Percentiles rank a stretch among this genome's conserved stretches.
phyloP scores from a whole-genome alignment of 148 eudicot species.

The Camellia lanceoleosa region DNA sequence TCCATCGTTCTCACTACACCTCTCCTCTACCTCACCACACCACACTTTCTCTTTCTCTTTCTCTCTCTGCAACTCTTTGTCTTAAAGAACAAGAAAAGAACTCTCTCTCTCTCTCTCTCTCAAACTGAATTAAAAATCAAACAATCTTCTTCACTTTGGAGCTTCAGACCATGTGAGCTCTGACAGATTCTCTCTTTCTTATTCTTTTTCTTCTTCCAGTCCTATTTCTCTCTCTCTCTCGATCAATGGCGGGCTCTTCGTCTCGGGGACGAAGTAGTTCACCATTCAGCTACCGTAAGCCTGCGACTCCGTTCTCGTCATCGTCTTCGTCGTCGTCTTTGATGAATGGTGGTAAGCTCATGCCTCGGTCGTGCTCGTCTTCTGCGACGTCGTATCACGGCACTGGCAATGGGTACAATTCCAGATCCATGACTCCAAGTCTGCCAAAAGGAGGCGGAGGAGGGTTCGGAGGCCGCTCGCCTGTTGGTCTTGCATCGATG shows the following conservation, averaged over 20 bases:
- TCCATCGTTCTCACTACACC: constrained; percentile 18
- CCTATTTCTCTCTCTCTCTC: neutral
- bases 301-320: constrained; percentile 67
- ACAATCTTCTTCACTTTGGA: constrained; percentile 38
- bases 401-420: constrained; percentile 30
- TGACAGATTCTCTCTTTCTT: constrained; percentile 38
- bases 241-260: constrained; percentile 55
- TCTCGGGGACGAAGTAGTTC: constrained; percentile 79
- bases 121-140: constrained; percentile 14
- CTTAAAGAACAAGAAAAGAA: constrained; percentile 31
- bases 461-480: constrained; percentile 49
- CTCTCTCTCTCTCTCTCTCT: constrained; percentile 14
- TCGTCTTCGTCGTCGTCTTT: constrained; percentile 77
- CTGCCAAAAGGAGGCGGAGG: constrained; percentile 28
- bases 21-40: neutral
- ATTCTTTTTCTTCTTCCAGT: constrained; percentile 1
- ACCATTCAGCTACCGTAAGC: constrained; percentile 55
- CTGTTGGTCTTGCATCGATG: constrained; percentile 46
- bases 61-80: constrained; percentile 19
- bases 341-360: constrained; percentile 46
- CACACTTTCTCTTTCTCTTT: neutral
- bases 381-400: constrained; percentile 41
- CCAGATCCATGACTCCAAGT: constrained; percentile 57
- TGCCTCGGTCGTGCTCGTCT: constrained; percentile 55
- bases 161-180: constrained; percentile 56